Percentiles rank a stretch among this genome's conserved stretches.
Evolutionary conservation across 2,329 filamentous ascomycete genomes (phyloP).

Genomic region (Geosmithia flava): DNA sequence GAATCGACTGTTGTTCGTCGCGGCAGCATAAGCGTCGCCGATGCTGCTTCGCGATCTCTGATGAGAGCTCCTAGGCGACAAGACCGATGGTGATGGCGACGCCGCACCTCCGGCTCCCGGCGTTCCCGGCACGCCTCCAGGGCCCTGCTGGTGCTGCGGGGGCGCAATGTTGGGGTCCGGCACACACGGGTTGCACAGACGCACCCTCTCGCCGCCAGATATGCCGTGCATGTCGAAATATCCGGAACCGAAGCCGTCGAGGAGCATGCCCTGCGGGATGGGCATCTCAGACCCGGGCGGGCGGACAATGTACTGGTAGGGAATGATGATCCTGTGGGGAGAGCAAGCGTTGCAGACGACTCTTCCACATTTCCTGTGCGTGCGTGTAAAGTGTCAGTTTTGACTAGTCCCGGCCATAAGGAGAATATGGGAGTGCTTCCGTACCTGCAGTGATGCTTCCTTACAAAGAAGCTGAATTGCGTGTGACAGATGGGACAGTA

Average conservation of each 20-base stretch:
- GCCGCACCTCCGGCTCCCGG: not conserved
- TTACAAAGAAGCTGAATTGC: slow-evolving; percentile 71
- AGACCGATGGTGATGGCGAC: slow-evolving; percentile 10
- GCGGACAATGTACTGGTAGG: slow-evolving; percentile 82
- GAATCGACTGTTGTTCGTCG: slow-evolving; percentile 17
- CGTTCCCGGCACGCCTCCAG: slow-evolving; percentile 6
- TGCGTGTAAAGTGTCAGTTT: not conserved
- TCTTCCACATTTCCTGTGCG: slow-evolving; percentile 68
- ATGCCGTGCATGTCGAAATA: slow-evolving; percentile 30
- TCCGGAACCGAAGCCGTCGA: slow-evolving; percentile 23
- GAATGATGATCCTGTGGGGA: slow-evolving; percentile 89
- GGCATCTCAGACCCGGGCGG: slow-evolving; percentile 42
- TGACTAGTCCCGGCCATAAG: not conserved
- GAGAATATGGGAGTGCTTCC: not conserved
- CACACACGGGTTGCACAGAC: slow-evolving; percentile 50
- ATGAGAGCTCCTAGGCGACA: slow-evolving; percentile 23
- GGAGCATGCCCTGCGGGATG: slow-evolving; percentile 20
- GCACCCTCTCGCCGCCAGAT: slow-evolving; percentile 43
- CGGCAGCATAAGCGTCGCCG: slow-evolving; percentile 16
- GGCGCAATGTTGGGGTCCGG: slow-evolving; percentile 48
- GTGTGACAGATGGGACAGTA: slow-evolving; percentile 74
- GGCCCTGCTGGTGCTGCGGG: slow-evolving; percentile 24
- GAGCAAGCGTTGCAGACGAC: slow-evolving; percentile 87
- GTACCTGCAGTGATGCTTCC: slow-evolving; percentile 86
- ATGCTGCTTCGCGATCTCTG: slow-evolving; percentile 32